Evolutionary conservation across 2,329 filamentous ascomycete species (phyloP).

Genomic region (Elsinoe fawcettii): DNA sequence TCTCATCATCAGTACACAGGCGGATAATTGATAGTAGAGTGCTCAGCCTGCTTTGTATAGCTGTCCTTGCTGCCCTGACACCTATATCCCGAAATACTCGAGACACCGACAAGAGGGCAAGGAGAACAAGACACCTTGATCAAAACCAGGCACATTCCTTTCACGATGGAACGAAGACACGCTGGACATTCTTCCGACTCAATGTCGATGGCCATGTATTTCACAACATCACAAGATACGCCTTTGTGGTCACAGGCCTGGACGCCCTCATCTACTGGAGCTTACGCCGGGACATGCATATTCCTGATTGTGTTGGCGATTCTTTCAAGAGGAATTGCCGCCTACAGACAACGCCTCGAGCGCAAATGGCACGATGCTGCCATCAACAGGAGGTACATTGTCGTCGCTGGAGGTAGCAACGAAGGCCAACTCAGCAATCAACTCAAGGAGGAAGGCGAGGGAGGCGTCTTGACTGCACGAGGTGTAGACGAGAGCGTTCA

Average conservation of each 20-base stretch:
- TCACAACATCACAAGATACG: conserved; percentile 56
- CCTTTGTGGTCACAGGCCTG: conserved; percentile 62
- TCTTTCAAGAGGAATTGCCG: conserved; percentile 62
- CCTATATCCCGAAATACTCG: neutral
- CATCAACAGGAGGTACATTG: conserved; percentile 66
- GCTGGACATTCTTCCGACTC: conserved; percentile 18
- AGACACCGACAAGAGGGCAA: neutral
- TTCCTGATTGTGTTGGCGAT: conserved; percentile 74
- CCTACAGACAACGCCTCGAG: conserved; percentile 55
- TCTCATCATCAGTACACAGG: neutral
- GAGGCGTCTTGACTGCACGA: conserved; percentile 61
- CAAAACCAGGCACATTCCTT: neutral
- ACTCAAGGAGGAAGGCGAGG: conserved; percentile 47
- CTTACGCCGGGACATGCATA: conserved; percentile 84
- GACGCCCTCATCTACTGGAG: conserved; percentile 61
- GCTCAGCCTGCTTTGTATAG: neutral
- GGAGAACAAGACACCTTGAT: neutral
- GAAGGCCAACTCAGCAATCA: conserved; percentile 16
- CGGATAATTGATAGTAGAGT: neutral
- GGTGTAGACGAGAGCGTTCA: conserved; percentile 74
- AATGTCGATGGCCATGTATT: conserved; percentile 49
- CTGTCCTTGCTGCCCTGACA: neutral
- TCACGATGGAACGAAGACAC: conserved; percentile 10
- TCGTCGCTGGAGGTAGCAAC: conserved; percentile 46
- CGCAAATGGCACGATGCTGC: conserved; percentile 65